Conservation (phyloP, 2,329 filamentous ascomycete genomes). For the Fusarium piperis region DNA sequence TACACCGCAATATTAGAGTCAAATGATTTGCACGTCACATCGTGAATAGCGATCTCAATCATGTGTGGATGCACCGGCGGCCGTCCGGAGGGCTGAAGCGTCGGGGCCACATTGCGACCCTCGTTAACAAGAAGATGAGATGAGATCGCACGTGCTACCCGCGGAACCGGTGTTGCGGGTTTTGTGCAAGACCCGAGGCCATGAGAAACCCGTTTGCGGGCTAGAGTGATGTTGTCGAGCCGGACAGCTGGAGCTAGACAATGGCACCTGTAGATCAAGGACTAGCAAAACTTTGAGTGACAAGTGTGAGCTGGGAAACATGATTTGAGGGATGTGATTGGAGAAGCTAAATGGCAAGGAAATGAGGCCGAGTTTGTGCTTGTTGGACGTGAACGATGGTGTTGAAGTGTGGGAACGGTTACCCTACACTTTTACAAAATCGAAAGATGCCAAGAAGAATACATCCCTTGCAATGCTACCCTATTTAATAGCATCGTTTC, state of each 20-base stretch:
- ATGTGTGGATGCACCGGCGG: neutral
- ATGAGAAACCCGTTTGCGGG: neutral
- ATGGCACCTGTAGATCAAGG: conserved; percentile 23
- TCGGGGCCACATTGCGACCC: neutral
- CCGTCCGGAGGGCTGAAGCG: neutral
- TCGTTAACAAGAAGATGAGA: neutral
- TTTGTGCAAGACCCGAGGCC: neutral
- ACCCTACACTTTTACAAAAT: neutral
- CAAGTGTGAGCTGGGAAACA: neutral
- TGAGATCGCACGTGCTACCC: neutral
- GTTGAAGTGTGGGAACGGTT: neutral
- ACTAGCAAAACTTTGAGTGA: conserved; percentile 9
- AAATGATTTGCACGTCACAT: neutral
- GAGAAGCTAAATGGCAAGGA: neutral
- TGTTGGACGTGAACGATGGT: neutral
- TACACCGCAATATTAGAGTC: neutral
- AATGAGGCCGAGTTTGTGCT: neutral
- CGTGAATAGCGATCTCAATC: conserved; percentile 24
- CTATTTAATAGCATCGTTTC: neutral
- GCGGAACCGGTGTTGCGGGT: neutral
- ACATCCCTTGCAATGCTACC: neutral
- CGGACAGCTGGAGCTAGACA: neutral
- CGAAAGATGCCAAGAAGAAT: neutral
- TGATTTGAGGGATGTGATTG: conserved; percentile 10
- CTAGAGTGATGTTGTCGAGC: conserved; percentile 7